Evolutionary conservation across 2,329 filamentous ascomycete genomes (phyloP), one percentile per base, ranked within the genome.

Genomic region (Grosmannia penicillata): DNA sequence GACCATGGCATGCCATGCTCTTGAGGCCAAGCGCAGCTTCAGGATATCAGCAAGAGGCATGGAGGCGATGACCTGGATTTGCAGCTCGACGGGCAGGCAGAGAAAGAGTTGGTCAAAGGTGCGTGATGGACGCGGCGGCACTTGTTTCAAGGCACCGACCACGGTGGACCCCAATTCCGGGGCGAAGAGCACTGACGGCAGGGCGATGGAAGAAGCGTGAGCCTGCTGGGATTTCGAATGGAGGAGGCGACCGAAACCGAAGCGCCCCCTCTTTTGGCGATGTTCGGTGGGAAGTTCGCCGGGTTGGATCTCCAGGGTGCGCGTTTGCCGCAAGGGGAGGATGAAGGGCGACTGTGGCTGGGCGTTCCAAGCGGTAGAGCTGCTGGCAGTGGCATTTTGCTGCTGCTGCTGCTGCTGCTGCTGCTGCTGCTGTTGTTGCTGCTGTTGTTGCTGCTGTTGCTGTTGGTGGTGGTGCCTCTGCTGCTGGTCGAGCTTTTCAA

Each of bases 21-120:
- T 70, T 2, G 72, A 78, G 13, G 69, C 64, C 22, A 70, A 53
- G 43, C 75, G 68, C 18, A 79, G 59, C 43, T 65, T 75, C 24
- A 79, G 59, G 14, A 78, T 59, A 42, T 76, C 72, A 24, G 69
- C 68, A 27, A 79, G 61, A 1, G 75, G 71, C 22, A 79, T 58
- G 2, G 66, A 65, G 3, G 70, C 65, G 36, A 78, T 68, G 45
- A 79, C 68, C 48, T 78, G 71, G 19, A 75, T 65, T 52, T 78
- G 73, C 33, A 79, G 55, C 53, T 79, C 75, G 42, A 65, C 72
- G 3, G 75, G 75, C 6, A 79, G 56, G 23, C 57, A 58, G 18
- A 69, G 56, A 44, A 79, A 76, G n/a, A 73, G 59, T 36, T 71
- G 62, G 41, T 72, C 67, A 31, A 77, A 65, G 2, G 68, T 28